Evolutionary conservation across 2,329 filamentous ascomycete genomes (phyloP), one percentile per base, ranked within the genome.

Genomic region (Penicillium polonicum): DNA sequence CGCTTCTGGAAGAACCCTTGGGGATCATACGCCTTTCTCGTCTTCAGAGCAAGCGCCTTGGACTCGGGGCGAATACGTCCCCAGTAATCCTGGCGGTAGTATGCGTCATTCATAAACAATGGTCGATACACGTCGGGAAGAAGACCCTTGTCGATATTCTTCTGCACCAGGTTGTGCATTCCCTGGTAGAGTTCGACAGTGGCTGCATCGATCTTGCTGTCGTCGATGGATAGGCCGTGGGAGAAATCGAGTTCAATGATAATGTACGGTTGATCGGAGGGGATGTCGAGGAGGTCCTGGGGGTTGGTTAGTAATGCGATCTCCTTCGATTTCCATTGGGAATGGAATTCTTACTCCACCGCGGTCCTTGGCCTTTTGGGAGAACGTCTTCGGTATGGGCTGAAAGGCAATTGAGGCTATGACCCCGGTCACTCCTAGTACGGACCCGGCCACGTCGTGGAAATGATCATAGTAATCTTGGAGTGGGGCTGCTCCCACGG

Each of bases 101-200:
- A 76, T 10, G 71, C 72, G 46, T 80, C 78, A 54, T 79, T 80
- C 73, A 79, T 78, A 62, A 81, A 81, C 5, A 80, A 64, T 8
- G 78, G 78, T 15, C 75, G 65, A 56, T 79, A 77, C 6, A 72
- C 74, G 29, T 77, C 70, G 0, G 76, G 72, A 19, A 78, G 65
- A 5, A 69, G 64, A 12, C 73, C 75, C 10, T 70, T 55, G 7
- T 71, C 58, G 39, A 73, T 71, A 52, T 70, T 76, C 33, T 69
- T 65, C 19, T 70, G 65, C 8, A 77, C 68, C 2, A 72, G 54
- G 13, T 72, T 70, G n/a, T 65, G 65, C 51, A 76, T 65, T 6
- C 74, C 75, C 2, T 63, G 65, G 57, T 78, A 78, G 5, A 77
- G 69, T 12, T 69, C 63, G 52, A 76, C 70, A 42, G 71, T 73